These are phyloP conservation scores for Arabis hirsuta DNA, from an alignment of 345 rosid genomes.

Conservation along the genomic window DNA sequence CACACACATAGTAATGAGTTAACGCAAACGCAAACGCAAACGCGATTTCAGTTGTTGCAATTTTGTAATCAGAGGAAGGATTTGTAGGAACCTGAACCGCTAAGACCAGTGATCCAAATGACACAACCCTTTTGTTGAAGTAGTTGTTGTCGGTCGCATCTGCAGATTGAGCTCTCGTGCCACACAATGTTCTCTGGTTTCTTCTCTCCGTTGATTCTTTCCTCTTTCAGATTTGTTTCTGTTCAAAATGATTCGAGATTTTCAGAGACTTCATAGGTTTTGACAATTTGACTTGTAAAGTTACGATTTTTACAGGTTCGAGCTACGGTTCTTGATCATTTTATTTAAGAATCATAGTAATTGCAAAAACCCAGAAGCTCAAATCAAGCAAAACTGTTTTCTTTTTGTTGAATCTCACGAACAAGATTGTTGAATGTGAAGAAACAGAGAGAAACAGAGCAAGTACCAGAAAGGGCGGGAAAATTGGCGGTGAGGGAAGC, in stretches of 20 bases:
- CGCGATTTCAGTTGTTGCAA: too few species aligned
- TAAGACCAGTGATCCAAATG: conserved; percentile 84
- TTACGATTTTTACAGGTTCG: background rate
- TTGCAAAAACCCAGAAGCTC: background rate
- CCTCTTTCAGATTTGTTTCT: conserved; percentile 55
- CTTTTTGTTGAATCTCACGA: background rate
- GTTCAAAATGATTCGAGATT: conserved; percentile 26
- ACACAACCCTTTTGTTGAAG: conserved; percentile 89
- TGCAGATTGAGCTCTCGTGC: conserved; percentile 71
- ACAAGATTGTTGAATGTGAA: background rate
- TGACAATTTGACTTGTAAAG: background rate
- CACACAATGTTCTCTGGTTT: conserved; percentile 70
- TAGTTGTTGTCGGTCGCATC: conserved; percentile 64
- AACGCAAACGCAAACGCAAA: background rate
- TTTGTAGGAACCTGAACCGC: conserved; percentile 66
- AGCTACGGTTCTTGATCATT: background rate
- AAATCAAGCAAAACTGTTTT: background rate
- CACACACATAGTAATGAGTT: background rate
- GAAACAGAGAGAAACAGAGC: conserved; percentile 13
- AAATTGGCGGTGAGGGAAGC: conserved; percentile 45
- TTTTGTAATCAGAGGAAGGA: background rate
- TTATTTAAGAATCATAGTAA: background rate
- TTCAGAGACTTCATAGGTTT: conserved; percentile 1
- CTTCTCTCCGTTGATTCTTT: conserved; percentile 40
- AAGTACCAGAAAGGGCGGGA: conserved; percentile 46